Percentiles rank a stretch among this genome's conserved stretches.
phyloP scores from a whole-genome alignment of 1,284 basidiomycete species.

The Ceratobasidium theobromae region DNA sequence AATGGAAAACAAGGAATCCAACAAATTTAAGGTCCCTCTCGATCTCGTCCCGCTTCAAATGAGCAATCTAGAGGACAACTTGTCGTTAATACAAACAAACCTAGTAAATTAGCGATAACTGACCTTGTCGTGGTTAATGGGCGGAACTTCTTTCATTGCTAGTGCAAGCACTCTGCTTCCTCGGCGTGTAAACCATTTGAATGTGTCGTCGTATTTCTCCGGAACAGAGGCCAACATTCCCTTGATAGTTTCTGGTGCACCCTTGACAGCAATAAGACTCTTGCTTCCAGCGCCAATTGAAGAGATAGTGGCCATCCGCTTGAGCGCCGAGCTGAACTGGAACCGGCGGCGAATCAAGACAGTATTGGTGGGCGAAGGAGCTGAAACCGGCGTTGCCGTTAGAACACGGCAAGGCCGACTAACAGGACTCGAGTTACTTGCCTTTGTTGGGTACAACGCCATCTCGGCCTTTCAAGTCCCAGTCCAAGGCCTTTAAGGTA shows the following conservation, averaged over 20 bases:
- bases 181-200: constrained; percentile 87
- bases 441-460: constrained; percentile 54
- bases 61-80: constrained; percentile 66
- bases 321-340: constrained; percentile 94
- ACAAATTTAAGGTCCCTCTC: constrained; percentile 79
- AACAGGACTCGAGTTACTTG: constrained; percentile 41
- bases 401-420: constrained; percentile 1
- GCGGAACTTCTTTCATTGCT: constrained; percentile 78
- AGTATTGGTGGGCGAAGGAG: constrained; percentile 59
- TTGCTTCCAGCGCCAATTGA: constrained; percentile 57
- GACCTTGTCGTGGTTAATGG: constrained; percentile 67
- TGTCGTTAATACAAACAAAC: background rate
- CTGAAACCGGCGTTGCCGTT: constrained; percentile 41
- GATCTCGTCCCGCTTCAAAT: constrained; percentile 72
- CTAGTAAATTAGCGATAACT: constrained; percentile 17
- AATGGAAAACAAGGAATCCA: constrained; percentile 95
- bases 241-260: constrained; percentile 93
- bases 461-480: constrained; percentile 59
- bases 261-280: constrained; percentile 73
- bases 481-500: constrained; percentile 88
- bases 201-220: constrained; percentile 83
- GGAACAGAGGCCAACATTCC: constrained; percentile 77
- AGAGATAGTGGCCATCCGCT: constrained; percentile 92
- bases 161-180: constrained; percentile 91
- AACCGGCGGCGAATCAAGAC: constrained; percentile 84